Conservation (phyloP, 2,329 filamentous ascomycete species). For the Pseudogymnoascus sp. region DNA sequence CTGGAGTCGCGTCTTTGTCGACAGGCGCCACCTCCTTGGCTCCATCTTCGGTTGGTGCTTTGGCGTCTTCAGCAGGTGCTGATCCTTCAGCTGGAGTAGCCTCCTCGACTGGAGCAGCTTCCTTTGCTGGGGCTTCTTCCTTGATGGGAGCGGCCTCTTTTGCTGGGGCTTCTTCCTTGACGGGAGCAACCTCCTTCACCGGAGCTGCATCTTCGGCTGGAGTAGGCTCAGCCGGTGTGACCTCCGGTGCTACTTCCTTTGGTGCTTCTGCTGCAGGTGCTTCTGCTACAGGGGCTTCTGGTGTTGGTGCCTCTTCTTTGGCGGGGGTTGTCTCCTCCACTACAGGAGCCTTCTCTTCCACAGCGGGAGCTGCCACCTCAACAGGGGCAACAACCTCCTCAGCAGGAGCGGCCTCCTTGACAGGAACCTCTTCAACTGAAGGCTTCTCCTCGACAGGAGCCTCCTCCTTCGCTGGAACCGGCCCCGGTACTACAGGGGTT, state of each 20-base stretch:
- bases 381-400: slow-evolving; percentile 1
- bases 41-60: neutral
- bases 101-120: neutral
- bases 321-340: neutral
- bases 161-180: neutral
- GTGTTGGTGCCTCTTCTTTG: neutral
- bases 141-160: neutral
- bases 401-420: neutral
- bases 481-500: neutral
- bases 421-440: neutral
- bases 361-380: neutral
- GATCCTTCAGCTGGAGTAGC: neutral
- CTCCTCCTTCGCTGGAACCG: neutral
- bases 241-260: slow-evolving; percentile 1
- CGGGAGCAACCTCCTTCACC: neutral
- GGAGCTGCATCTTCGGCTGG: neutral
- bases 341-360: neutral
- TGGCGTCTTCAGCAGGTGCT: neutral
- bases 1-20: neutral
- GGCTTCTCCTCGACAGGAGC: neutral
- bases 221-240: neutral
- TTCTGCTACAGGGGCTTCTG: neutral
- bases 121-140: neutral
- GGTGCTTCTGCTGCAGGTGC: slow-evolving; percentile 4
- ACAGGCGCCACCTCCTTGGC: neutral